Evolutionary conservation across 2,329 filamentous ascomycete genomes (phyloP).

Genomic region (Colletotrichum tabaci): DNA sequence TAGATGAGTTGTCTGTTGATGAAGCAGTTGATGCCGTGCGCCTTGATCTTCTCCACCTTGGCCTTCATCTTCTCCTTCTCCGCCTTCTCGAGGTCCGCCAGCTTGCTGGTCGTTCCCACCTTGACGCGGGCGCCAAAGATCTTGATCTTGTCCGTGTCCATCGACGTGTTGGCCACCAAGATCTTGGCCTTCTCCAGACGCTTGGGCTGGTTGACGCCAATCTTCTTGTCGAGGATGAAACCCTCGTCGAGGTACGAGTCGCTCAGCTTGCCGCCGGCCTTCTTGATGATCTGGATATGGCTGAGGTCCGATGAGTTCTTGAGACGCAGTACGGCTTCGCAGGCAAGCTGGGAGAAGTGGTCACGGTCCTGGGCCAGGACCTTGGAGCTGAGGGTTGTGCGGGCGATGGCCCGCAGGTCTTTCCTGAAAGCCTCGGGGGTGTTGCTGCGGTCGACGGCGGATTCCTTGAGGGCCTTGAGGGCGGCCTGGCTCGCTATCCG

Average conservation of each 20-base stretch:
- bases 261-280: slow-evolving; percentile 95
- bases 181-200: slow-evolving; percentile 98
- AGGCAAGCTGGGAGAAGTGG: slow-evolving; percentile 91
- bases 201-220: slow-evolving; percentile 98
- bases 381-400: slow-evolving; percentile 97
- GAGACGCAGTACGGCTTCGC: slow-evolving; percentile 91
- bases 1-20: slow-evolving; percentile 99
- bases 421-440: slow-evolving; percentile 87
- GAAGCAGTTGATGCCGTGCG: slow-evolving; percentile 99
- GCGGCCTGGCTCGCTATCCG: slow-evolving; percentile 95
- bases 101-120: slow-evolving; percentile 94
- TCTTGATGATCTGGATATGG: slow-evolving; percentile 99
- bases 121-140: slow-evolving; percentile 98
- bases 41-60: slow-evolving; percentile 99
- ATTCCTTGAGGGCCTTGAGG: slow-evolving; percentile 84
- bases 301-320: slow-evolving; percentile 93
- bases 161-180: slow-evolving; percentile 95
- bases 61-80: slow-evolving; percentile 99
- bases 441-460: slow-evolving; percentile 91
- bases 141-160: slow-evolving; percentile 99
- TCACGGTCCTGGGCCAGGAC: slow-evolving; percentile 94
- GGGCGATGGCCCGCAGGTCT: slow-evolving; percentile 90
- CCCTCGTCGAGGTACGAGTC: slow-evolving; percentile 98
- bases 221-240: slow-evolving; percentile 99
- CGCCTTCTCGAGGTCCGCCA: slow-evolving; percentile 98